A percentile compares a stretch with the other conserved stretches of the same genome.
Conservation (phyloP, 306 rosid genomes). For the Senna tora region DNA sequence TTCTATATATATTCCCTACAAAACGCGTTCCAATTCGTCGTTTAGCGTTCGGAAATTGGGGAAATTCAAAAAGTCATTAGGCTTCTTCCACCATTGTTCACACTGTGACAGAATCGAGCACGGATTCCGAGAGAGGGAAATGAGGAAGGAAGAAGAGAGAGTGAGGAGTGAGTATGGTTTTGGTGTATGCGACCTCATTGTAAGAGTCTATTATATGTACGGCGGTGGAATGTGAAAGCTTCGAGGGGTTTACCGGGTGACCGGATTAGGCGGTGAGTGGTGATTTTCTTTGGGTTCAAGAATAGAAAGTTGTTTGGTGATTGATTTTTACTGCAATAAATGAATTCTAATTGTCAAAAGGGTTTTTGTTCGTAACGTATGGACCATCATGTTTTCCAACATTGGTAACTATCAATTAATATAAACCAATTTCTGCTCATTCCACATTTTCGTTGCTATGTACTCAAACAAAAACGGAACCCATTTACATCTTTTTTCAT, state of each 20-base stretch:
- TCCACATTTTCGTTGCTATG: background rate
- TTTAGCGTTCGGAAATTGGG: slow-evolving; percentile 3
- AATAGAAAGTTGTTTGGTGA: background rate
- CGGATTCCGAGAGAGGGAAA: background rate
- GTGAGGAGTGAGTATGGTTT: background rate
- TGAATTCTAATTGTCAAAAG: background rate
- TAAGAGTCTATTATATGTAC: background rate
- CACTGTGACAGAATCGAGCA: background rate
- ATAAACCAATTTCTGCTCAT: background rate
- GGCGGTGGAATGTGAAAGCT: background rate
- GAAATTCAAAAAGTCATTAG: background rate
- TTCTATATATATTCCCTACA: background rate
- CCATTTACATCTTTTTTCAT: background rate
- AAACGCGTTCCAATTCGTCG: slow-evolving; percentile 52
- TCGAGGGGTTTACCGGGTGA: background rate
- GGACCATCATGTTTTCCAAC: background rate
- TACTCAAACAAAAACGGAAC: background rate
- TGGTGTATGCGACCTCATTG: background rate
- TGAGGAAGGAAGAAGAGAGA: background rate
- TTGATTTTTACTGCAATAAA: background rate
- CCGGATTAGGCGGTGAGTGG: background rate
- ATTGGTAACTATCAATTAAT: background rate
- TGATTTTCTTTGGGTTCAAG: background rate
- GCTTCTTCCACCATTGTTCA: background rate
- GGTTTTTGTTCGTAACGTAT: background rate